Evolutionary conservation across 2,329 filamentous ascomycete species (phyloP), one percentile per base, ranked within the genome.

Genomic region (Aureobasidium namibiae): DNA sequence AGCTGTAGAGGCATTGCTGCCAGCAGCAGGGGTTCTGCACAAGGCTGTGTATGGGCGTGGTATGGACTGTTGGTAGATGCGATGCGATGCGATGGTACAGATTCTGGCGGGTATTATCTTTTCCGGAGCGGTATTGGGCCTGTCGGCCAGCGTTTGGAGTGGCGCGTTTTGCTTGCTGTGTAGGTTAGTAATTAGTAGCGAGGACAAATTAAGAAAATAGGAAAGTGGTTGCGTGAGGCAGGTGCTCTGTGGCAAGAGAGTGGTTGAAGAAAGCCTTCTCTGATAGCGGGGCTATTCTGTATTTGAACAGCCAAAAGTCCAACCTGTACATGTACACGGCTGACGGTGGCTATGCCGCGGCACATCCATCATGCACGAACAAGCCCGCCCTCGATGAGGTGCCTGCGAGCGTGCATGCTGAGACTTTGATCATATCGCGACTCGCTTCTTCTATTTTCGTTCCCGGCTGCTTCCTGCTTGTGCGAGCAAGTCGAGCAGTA

Each of bases 1-100:
- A 99, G 81, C 80, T 94, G 88, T 70, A 91, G 88, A 73, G 91
- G 91, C 94, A 97, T 97, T 29, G 45, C 52, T 54, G 21, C 24
- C 11, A 33, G 36, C 59, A 48, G 50, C 31, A 58, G 44, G 16
- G 26, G 52, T 46, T 26, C 14, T 52, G 33, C 18, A 5, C 8
- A 7, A 4, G 42, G 14, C 42, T 26, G 23, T 26, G 42, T 16
- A 13, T 29, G n/a, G n/a, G 10, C 2, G 18, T 34, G 29, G 10
- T 34, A 36, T 26, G 23, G 34, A 11, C 26, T 24, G 39, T 11
- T 57, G 42, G 39, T 57, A 39, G 54, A 57, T 57, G 33, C 29
- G 58, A 60, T 60, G 58, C 57, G 56, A 59, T 59, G 56, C 57
- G 58, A 60, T 60, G 58, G 48, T 48, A 60, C 48, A 38, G 31